phyloP scores from a whole-genome alignment of 1,284 basidiomycete genomes.

The Fistulinella cinereoalba region DNA sequence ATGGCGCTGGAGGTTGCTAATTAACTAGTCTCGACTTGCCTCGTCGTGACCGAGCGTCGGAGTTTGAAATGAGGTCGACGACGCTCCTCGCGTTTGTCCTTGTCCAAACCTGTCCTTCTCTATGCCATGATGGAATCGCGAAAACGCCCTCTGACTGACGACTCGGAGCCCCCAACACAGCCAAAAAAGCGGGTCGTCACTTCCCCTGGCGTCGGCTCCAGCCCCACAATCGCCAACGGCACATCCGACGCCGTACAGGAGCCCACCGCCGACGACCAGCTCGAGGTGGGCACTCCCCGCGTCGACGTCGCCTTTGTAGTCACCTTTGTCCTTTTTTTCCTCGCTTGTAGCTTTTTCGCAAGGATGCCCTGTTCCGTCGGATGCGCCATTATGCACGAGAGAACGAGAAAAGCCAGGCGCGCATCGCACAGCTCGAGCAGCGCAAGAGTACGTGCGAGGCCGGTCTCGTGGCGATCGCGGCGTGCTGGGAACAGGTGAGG shows the following conservation, averaged over 20 bases:
- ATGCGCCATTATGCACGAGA: slow-evolving; percentile 90
- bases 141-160: slow-evolving; percentile 60
- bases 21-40: no score
- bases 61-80: slow-evolving; percentile 19
- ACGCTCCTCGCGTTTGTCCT: slow-evolving; percentile 10
- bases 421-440: slow-evolving; percentile 72
- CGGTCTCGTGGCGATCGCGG: slow-evolving; percentile 75
- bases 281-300: slow-evolving; percentile 57
- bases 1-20: no score
- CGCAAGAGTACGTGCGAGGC: slow-evolving; percentile 75
- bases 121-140: slow-evolving; percentile 52
- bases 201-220: slow-evolving; percentile 43
- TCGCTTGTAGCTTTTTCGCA: slow-evolving; percentile 65
- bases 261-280: slow-evolving; percentile 57
- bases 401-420: slow-evolving; percentile 64
- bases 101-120: slow-evolving; percentile 7
- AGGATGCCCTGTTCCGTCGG: slow-evolving; percentile 89
- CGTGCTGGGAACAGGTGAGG: slow-evolving; percentile 87
- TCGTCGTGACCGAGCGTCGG: slow-evolving; percentile 14
- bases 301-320: slow-evolving; percentile 26
- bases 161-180: slow-evolving; percentile 44
- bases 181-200: slow-evolving; percentile 68
- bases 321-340: slow-evolving; percentile 13
- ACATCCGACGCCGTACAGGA: slow-evolving; percentile 45
- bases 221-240: slow-evolving; percentile 50